phyloP scores from a whole-genome alignment of 1,139 yeast species.

The Suhomyces kunorum region DNA sequence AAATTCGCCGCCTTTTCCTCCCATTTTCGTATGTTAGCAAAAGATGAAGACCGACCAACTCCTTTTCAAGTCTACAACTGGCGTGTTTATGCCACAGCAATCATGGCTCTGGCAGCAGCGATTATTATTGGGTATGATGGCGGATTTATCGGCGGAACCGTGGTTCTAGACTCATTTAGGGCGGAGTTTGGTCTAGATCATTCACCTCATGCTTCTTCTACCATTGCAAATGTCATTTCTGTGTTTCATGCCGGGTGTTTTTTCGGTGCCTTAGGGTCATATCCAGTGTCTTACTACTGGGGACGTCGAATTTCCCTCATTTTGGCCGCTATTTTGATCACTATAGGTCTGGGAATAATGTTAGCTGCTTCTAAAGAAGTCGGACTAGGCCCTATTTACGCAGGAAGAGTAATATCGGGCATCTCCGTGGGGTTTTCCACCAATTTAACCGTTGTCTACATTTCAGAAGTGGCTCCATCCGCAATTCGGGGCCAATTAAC shows the following conservation, averaged over 20 bases:
- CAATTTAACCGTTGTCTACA: conserved; percentile 43
- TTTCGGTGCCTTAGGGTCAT: conserved; percentile 47
- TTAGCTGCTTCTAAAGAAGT: conserved; percentile 32
- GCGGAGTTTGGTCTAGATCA: conserved; percentile 37
- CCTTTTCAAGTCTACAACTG: conserved; percentile 42
- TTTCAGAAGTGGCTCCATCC: conserved; percentile 44
- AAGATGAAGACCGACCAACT: conserved; percentile 42
- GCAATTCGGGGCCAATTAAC: conserved; percentile 44
- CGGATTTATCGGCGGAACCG: conserved; percentile 47
- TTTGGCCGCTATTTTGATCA: conserved; percentile 36
- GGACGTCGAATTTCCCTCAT: conserved; percentile 42
- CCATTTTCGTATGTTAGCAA: conserved; percentile 26
- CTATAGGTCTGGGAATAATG: conserved; percentile 44
- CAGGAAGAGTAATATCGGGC: conserved; percentile 45
- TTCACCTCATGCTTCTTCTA: conserved; percentile 24
- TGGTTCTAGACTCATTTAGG: conserved; percentile 38
- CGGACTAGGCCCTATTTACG: conserved; percentile 45
- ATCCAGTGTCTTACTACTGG: conserved; percentile 39
- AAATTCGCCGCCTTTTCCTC: not conserved
- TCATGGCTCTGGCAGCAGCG: conserved; percentile 44
- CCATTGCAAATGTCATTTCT: conserved; percentile 42
- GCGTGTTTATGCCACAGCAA: conserved; percentile 38
- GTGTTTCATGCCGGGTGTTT: conserved; percentile 51
- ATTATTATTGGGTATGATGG: conserved; percentile 46
- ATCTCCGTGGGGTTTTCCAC: conserved; percentile 44